phyloP scores from a whole-genome alignment of 2,329 filamentous ascomycete genomes.

The Plectosphaerella sp. region DNA sequence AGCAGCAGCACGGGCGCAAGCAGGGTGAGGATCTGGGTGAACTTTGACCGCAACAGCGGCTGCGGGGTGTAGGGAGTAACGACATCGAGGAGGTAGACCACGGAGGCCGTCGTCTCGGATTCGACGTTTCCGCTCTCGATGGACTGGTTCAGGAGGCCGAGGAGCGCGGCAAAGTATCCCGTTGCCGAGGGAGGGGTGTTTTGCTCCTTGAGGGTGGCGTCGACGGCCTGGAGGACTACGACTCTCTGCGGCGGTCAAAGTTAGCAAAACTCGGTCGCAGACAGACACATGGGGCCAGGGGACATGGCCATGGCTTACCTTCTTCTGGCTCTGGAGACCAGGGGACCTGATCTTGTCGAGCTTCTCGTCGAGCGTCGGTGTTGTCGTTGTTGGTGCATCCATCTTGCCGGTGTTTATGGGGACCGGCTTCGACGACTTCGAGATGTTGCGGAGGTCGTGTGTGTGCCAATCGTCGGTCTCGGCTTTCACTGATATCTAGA shows the following conservation, averaged over 20 bases:
- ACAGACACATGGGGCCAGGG: not conserved
- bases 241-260: conserved; percentile 55
- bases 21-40: conserved; percentile 84
- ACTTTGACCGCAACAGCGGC: conserved; percentile 87
- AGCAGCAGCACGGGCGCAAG: conserved; percentile 80
- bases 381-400: conserved; percentile 24
- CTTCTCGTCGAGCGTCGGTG: conserved; percentile 70
- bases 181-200: conserved; percentile 80
- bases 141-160: conserved; percentile 80
- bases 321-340: conserved; percentile 91
- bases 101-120: conserved; percentile 76
- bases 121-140: conserved; percentile 66
- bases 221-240: conserved; percentile 84
- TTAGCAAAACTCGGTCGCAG: not conserved
- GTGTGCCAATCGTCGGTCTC: conserved; percentile 2
- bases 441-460: conserved; percentile 4
- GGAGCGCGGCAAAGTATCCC: conserved; percentile 91
- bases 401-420: conserved; percentile 28
- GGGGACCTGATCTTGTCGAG: conserved; percentile 96
- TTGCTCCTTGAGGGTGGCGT: conserved; percentile 87
- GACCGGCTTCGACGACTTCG: conserved; percentile 1
- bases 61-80: conserved; percentile 81
- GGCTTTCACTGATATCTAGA: conserved; percentile 3
- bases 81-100: conserved; percentile 93
- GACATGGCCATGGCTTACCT: conserved; percentile 49